Evolutionary conservation across 257 asterid species (phyloP).

Genomic region (Coffea eugenioides): DNA sequence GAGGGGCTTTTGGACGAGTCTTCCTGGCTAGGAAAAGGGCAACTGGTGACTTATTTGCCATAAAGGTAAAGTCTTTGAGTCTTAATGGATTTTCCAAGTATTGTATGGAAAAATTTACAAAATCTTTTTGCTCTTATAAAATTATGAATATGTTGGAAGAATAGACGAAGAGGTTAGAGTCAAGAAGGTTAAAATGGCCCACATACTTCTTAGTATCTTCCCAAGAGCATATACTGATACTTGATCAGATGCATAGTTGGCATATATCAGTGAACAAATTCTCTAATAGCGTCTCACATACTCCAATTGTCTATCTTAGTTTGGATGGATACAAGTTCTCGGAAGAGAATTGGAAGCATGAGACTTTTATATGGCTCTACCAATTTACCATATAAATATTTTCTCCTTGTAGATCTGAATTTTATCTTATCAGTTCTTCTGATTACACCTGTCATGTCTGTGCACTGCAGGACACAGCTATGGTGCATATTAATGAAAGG

Average conservation of each 20-base stretch:
- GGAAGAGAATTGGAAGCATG: too few species aligned
- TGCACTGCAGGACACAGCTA: too few species aligned
- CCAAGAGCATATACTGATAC: not conserved
- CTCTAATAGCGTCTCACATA: not conserved
- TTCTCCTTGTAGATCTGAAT: too few species aligned
- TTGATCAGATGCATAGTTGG: not conserved
- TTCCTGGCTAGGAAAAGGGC: constrained; percentile 92
- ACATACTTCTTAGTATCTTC: not conserved
- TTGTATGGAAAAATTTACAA: not conserved
- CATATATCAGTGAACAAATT: not conserved
- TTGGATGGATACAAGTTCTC: too few species aligned
- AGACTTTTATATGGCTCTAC: too few species aligned
- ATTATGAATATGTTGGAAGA: not conserved
- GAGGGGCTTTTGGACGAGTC: constrained; percentile 98
- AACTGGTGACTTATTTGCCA: constrained; percentile 96
- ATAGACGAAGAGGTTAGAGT: not conserved
- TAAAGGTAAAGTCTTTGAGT: constrained; percentile 59
- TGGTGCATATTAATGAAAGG: too few species aligned
- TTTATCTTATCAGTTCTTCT: too few species aligned
- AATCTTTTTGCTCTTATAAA: not conserved
- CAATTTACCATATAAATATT: too few species aligned
- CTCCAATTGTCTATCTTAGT: not conserved
- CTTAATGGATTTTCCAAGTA: not conserved
- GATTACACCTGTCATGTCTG: too few species aligned
- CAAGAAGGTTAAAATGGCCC: not conserved